Evolutionary conservation across 306 rosid species (phyloP), one percentile per base, ranked within the genome.

Genomic region (Cicer pinnatifidum): DNA sequence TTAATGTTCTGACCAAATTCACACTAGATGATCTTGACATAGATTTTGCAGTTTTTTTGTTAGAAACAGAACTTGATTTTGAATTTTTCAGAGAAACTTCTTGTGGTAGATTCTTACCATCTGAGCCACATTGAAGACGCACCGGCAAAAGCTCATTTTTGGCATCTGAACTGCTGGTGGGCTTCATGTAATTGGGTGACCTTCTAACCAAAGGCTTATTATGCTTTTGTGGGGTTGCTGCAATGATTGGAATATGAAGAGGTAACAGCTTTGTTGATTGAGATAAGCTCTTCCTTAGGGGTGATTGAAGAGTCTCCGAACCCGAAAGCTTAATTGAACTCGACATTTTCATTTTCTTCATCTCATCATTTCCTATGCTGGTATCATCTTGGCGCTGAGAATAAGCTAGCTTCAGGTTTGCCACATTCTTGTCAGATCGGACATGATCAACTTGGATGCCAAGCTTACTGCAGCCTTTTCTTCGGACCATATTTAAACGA

Each of bases 161-260:
- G 12, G 94, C 90, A 60, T 81, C 83, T 67, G 87, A 88, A 78
- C 95, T 85, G 83, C 80, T 75, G 53, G 96, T 94, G 6, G 95
- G 82, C 78, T 89, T 94, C 95, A 89, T 94, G 74, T 91, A 91
- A 84, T 87, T 88, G 6, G 92, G 90, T 4, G 87, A 81, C 11
- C 73, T 60, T 82, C 69, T 80, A 60, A 53, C 40, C 54, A 75
- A 41, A 33, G 85, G 76, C 48, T 78, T 81, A 69, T 83, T 81
- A 69, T 83, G 82, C 85, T 80, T 85, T 61, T 72, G 75, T 13
- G 63, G 50, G 40, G 56, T 57, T 73, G 71, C 66, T 54, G 80
- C 73, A 69, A 67, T 45, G 28, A 52, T 68, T 60, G 76, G 66
- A 85, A 82, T 86, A 59, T 35, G 58, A 17, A 69, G 68, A 47